These are phyloP conservation scores for Termitomyces sp. DNA, from an alignment of 768 basidiomycete genomes.

Conservation along the genomic window DNA sequence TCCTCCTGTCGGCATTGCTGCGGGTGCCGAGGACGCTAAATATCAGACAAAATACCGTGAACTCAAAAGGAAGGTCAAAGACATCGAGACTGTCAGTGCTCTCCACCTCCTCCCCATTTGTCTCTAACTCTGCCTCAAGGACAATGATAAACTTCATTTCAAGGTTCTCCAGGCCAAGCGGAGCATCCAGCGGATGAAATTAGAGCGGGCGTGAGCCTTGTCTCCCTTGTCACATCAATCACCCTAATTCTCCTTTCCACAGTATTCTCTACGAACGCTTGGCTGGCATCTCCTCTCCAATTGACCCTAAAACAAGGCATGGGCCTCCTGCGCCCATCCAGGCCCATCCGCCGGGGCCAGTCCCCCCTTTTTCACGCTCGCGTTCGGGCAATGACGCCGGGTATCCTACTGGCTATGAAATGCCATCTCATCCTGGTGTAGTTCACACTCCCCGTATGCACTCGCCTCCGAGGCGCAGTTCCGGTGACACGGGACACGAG, in stretches of 20 bases:
- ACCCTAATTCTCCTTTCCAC: constrained; percentile 10
- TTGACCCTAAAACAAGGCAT: constrained; percentile 39
- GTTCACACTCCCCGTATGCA: constrained; percentile 28
- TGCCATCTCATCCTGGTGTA: constrained; percentile 22
- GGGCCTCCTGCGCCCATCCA: constrained; percentile 25
- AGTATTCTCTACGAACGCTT: constrained; percentile 78
- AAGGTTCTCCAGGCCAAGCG: constrained; percentile 77
- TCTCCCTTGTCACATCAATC: constrained; percentile 13
- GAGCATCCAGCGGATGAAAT: constrained; percentile 80
- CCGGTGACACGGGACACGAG: constrained; percentile 35
- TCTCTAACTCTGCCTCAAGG: constrained; percentile 38
- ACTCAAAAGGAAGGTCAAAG: constrained; percentile 81
- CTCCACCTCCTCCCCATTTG: constrained; percentile 3
- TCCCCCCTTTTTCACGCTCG: constrained; percentile 29
- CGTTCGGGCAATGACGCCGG: constrained; percentile 1
- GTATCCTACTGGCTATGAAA: constrained; percentile 27
- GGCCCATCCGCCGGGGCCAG: constrained; percentile 26
- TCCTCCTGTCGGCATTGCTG: constrained; percentile 59
- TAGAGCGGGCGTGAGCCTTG: constrained; percentile 78
- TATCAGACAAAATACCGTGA: constrained; percentile 88
- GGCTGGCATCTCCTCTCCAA: constrained; percentile 53
- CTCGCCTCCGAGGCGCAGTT: constrained; percentile 32
- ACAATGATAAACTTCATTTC: constrained; percentile 84
- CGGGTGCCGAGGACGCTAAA: constrained; percentile 80
- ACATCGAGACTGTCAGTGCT: constrained; percentile 70